Conservation (phyloP, 2,329 filamentous ascomycete genomes). For the Lachnellula cervina region DNA sequence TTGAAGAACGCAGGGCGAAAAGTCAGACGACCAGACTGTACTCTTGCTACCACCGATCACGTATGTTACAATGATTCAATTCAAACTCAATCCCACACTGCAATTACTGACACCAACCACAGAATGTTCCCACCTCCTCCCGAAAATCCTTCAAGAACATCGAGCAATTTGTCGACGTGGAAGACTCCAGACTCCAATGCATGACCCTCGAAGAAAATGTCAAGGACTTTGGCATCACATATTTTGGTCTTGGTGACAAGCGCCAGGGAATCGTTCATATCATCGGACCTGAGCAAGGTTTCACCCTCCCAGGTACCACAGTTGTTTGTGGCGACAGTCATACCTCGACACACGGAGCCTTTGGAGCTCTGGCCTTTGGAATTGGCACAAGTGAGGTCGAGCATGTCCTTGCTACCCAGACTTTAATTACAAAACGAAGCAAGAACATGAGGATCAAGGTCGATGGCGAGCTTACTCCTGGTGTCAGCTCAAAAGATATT, state of each 20-base stretch:
- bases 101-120: constrained; percentile 3
- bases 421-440: constrained; percentile 86
- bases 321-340: constrained; percentile 98
- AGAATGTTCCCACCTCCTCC: constrained; percentile 92
- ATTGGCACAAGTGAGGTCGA: constrained; percentile 98
- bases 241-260: constrained; percentile 94
- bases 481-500: constrained; percentile 94
- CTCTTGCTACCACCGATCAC: constrained; percentile 92
- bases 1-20: constrained; percentile 81
- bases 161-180: constrained; percentile 88
- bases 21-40: constrained; percentile 93
- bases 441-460: constrained; percentile 99
- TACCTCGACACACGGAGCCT: constrained; percentile 96
- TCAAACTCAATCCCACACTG: background rate
- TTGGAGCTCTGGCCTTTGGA: constrained; percentile 89
- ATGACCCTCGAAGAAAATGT: constrained; percentile 96
- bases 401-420: constrained; percentile 95
- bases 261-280: constrained; percentile 98
- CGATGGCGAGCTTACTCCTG: constrained; percentile 81
- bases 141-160: constrained; percentile 93
- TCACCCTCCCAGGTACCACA: constrained; percentile 94
- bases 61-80: constrained; percentile 49
- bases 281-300: constrained; percentile 96
- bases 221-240: constrained; percentile 91
- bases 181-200: constrained; percentile 89